These are phyloP conservation scores for Sporothrix dimorphospora DNA, from an alignment of 2,329 filamentous ascomycete genomes.

Conservation along the genomic window DNA sequence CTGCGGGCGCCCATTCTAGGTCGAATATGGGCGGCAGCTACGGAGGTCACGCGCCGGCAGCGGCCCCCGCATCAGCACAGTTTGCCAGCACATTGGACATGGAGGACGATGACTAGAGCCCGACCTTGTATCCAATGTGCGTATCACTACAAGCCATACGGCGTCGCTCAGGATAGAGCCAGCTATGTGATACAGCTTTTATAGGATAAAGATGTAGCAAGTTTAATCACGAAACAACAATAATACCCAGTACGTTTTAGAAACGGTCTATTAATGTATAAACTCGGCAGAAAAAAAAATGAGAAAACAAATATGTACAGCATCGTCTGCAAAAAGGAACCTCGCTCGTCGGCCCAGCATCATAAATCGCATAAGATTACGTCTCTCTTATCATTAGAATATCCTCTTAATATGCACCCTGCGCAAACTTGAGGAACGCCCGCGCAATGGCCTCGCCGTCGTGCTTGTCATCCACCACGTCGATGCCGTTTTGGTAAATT, in stretches of 20 bases:
- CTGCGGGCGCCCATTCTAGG: conserved; percentile 32
- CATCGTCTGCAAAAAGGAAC: not conserved
- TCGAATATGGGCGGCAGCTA: not conserved
- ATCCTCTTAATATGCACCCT: conserved; percentile 52
- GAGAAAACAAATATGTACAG: not conserved
- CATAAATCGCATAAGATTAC: no score
- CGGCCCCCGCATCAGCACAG: conserved; percentile 30
- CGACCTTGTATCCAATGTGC: not conserved
- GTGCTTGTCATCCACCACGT: conserved; percentile 67
- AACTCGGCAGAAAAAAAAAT: no score
- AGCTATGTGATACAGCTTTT: no score
- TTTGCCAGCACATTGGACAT: conserved; percentile 34
- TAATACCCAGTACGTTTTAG: not conserved
- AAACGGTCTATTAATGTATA: not conserved
- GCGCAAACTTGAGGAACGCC: conserved; percentile 76
- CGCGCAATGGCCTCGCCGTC: conserved; percentile 77
- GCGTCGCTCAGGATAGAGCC: no score
- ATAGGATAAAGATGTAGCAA: no score
- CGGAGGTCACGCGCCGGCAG: conserved; percentile 16
- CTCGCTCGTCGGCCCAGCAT: not conserved
- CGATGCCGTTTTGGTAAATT: conserved; percentile 69
- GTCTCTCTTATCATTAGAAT: no score
- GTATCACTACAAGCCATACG: no score
- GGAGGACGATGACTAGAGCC: conserved; percentile 32
- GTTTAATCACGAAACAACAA: not conserved